Base-by-base conservation (phyloP, 805 yeast genomes). In the Pichia scutulata region DNA sequence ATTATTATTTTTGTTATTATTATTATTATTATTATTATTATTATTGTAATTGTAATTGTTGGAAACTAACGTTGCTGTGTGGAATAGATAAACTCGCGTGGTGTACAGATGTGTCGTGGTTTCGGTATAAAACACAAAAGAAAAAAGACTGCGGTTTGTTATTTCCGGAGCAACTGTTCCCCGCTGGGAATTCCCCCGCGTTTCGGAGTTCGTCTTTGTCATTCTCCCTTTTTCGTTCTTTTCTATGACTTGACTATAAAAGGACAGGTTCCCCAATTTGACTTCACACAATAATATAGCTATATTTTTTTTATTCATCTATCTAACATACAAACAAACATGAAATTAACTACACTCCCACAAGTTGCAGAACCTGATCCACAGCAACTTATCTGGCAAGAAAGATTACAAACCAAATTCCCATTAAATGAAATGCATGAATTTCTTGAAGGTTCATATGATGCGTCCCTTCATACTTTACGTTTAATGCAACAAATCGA, bases 401-500 rank as follows among this genome's bases (percentile, higher is more conserved):
- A 81, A 57, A 70, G 87, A 55, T 59, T 63, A 3, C 54, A 58
- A 25, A 73, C 76, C 23, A 60, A 65, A 33, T 69, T 81, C 51
- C 67, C 72, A 47, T 57, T 70, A 26, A 71, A 75, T 55, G 67
- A 69, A 55, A 65, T 81, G 72, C 80, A 80, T 63, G 69, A 72
- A 36, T 81, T 81, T 60, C 59, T 81, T 51, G 87, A 81, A 58
- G 76, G 80, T 4, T 64, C 71, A 13, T 66, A 70, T 23, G 70
- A 72, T 37, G 70, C 70, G 41, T 74, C 82, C 7, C 66, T 66
- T 12, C 64, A 70, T 49, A 75, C 80, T n/a, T 76, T 75, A 53
- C 57, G 61, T 18, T 63, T 82, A 57, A 68, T 77, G 60, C 80
- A 76, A 55, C 81, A 83, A 60, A 69, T 84, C 60, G 81, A 80